Base-by-base conservation (phyloP, 2,329 filamentous ascomycete species). In the Xylariaceae sp. region DNA sequence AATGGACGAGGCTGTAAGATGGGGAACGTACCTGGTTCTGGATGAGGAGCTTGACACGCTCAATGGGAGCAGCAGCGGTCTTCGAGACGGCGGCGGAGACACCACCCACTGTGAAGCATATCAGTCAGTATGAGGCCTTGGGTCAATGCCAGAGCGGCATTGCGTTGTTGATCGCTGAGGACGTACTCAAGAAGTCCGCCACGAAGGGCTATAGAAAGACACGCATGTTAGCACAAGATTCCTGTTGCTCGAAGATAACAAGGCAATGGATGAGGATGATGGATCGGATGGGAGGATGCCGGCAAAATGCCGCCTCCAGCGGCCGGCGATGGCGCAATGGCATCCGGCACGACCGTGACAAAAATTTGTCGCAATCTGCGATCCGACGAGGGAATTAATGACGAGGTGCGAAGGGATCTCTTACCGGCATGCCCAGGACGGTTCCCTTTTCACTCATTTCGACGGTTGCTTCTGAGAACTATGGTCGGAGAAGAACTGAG, bases 21-120 rank as follows among this genome's bases (percentile, higher is more conserved):
- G n/a, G n/a, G 55, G 55, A 37, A 84, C 91, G 71, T 87, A 96
- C 92, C 89, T 99, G 94, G 86, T 99, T 99, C 87, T 99, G 94
- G 84, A 99, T 95, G 77, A 99, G 90, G 77, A 99, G 94, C 92
- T 99, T 99, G 83, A 99, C 89, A 92, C 94, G 94, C 92, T 99
- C 94, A 74, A 99, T 99, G 82, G 94, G 94, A 82, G 94, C 94
- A 78, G 94, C 94, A 76, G 94, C 94, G 72, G 94, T 99, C 92
- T 99, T 99, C 79, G 94, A 99, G 88, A 99, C 92, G 81, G 94
- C 94, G 81, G 94, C 94, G 77, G 94, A 97, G 73, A 99, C 89
- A 97, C 94, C 94, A 89, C 94, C 94, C 94, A 99, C 92, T 96
- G 73, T 75, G 72, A 68, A 74, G 39, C 3, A 53, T 64, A n/a